Percentiles rank a stretch among this genome's conserved stretches.
phyloP scores from a whole-genome alignment of 257 asterid genomes.

The Nicotiana otophora region DNA sequence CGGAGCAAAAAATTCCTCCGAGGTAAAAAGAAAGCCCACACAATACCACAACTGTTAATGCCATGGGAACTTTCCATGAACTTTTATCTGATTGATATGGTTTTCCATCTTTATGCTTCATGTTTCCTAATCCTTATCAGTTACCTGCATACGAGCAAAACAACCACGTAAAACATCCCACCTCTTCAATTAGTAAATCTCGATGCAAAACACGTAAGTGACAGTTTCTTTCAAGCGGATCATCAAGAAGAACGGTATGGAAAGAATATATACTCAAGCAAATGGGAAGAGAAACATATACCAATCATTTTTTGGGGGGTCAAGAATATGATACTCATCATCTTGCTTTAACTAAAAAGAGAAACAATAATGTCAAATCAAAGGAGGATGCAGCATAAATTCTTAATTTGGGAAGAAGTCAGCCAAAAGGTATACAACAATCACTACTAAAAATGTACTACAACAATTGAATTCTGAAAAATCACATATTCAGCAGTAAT shows the following conservation, averaged over 20 bases:
- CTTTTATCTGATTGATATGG: conserved; percentile 30
- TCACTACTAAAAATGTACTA: not conserved
- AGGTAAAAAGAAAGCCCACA: conserved; percentile 67
- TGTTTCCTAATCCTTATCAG: conserved; percentile 24
- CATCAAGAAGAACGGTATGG: not conserved
- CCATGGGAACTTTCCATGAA: conserved; percentile 34
- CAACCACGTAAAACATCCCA: conserved; percentile 3
- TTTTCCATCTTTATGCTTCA: conserved; percentile 50
- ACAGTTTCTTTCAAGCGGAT: not conserved
- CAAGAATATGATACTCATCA: not conserved
- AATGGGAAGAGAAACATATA: not conserved
- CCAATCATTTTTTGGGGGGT: not conserved
- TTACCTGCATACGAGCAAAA: conserved; percentile 15
- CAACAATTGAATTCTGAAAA: not conserved
- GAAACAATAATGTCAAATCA: not conserved
- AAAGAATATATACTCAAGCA: not conserved
- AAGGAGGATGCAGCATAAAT: not conserved
- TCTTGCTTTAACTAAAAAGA: not conserved
- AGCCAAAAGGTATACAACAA: not conserved
- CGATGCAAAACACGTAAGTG: not conserved
- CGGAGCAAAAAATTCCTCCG: conserved; percentile 57
- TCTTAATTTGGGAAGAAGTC: not conserved
- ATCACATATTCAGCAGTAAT: not conserved
- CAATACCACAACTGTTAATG: conserved; percentile 36
- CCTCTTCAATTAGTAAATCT: conserved; percentile 5